These are phyloP conservation scores for Gossypium arboreum DNA, from an alignment of 345 rosid genomes.

Conservation along the genomic window DNA sequence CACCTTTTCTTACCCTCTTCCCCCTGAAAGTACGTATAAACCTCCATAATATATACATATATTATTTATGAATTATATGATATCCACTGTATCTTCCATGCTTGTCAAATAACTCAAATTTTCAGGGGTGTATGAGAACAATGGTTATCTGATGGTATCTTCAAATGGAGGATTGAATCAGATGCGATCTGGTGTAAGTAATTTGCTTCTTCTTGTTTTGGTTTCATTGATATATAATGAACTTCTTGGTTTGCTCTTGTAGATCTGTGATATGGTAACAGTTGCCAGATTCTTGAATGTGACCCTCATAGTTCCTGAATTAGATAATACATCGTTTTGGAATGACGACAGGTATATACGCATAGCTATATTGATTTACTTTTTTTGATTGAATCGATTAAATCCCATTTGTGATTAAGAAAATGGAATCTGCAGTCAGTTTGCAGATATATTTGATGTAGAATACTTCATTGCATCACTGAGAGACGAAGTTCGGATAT, in stretches of 20 bases:
- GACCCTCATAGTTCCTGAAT: conserved; percentile 33
- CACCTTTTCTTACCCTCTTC: conserved; percentile 11
- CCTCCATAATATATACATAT: background rate
- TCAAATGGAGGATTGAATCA: conserved; percentile 41
- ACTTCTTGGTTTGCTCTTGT: background rate
- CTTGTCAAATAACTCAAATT: background rate
- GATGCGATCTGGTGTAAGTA: conserved; percentile 36
- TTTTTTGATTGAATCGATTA: background rate
- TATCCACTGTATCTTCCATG: too few relatives aligned
- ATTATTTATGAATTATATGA: too few relatives aligned
- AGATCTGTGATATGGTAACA: conserved; percentile 38
- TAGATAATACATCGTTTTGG: conserved; percentile 37
- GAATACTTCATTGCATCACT: conserved; percentile 45
- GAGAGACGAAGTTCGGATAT: conserved; percentile 43
- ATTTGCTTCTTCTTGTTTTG: background rate
- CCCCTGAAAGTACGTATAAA: conserved; percentile 13
- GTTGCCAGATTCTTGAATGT: conserved; percentile 32
- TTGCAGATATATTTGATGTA: conserved; percentile 46
- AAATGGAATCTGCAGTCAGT: conserved; percentile 31
- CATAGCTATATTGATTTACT: background rate
- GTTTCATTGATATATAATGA: background rate
- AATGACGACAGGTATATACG: conserved; percentile 24
- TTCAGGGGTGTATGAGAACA: conserved; percentile 29
- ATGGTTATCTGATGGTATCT: conserved; percentile 32
- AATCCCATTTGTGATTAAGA: background rate